These are phyloP conservation scores for Eucalyptus sp. DNA, from an alignment of 345 rosid species.

Conservation along the genomic window DNA sequence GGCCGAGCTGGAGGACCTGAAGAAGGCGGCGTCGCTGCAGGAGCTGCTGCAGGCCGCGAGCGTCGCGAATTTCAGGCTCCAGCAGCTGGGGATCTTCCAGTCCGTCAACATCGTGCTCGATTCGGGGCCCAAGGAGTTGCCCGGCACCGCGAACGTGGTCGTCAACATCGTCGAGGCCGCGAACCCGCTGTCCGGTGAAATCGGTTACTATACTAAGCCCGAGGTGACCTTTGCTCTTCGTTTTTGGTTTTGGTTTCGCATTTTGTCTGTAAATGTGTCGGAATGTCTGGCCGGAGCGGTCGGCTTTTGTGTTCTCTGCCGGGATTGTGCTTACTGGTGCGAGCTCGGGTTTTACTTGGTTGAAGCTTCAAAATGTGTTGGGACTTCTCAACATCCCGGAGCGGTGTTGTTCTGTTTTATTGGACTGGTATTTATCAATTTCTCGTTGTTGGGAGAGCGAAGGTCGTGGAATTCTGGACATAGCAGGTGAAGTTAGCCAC, in stretches of 20 bases:
- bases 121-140: conserved; percentile 82
- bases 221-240: conserved; percentile 22
- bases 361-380: background rate
- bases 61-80: conserved; percentile 47
- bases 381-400: background rate
- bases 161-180: conserved; percentile 57
- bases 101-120: conserved; percentile 75
- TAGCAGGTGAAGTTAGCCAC: background rate
- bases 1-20: conserved; percentile 46
- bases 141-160: conserved; percentile 73
- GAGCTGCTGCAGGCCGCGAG: conserved; percentile 61
- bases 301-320: background rate
- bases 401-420: background rate
- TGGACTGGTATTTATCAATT: background rate
- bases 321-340: background rate
- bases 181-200: conserved; percentile 49
- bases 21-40: conserved; percentile 52
- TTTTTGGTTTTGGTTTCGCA: background rate
- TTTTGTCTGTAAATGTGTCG: background rate
- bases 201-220: conserved; percentile 62
- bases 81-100: conserved; percentile 64
- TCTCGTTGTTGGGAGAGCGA: background rate
- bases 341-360: background rate
- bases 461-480: background rate
- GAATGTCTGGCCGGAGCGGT: background rate